These are phyloP conservation scores for Vigna mungo DNA, from an alignment of 306 rosid species.

Conservation along the genomic window DNA sequence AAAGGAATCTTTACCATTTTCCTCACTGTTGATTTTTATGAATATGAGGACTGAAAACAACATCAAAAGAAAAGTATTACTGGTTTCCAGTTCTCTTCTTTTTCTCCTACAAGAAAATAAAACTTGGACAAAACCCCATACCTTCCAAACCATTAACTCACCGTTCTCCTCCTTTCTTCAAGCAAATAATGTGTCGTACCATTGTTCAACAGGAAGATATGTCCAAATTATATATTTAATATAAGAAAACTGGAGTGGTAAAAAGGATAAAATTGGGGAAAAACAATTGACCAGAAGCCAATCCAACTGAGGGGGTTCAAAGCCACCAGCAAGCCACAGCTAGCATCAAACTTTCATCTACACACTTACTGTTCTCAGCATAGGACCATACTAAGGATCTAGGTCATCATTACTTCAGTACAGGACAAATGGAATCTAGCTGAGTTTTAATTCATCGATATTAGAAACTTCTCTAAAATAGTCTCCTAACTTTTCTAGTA, in stretches of 20 bases:
- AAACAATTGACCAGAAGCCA: constrained; percentile 11
- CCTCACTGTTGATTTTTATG: neutral
- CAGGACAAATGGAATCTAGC: neutral
- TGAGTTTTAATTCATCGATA: neutral
- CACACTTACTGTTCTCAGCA: constrained; percentile 1
- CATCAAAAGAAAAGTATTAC: neutral
- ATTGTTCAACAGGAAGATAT: neutral
- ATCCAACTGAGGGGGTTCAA: constrained; percentile 10
- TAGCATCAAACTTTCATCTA: constrained; percentile 17
- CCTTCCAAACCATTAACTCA: constrained; percentile 11
- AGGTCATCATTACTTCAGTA: constrained; percentile 10
- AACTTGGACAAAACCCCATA: neutral
- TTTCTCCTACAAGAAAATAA: constrained; percentile 3
- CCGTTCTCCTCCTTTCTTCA: constrained; percentile 13
- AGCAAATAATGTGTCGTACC: neutral
- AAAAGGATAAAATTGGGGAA: constrained; percentile 8
- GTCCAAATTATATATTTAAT: neutral
- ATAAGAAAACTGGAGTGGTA: neutral
- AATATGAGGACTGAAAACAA: constrained; percentile 1
- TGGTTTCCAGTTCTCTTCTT: neutral
- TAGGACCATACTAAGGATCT: neutral
- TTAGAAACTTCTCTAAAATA: neutral
- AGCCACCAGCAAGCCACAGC: constrained; percentile 2
- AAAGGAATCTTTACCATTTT: neutral
- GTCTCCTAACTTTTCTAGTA: neutral